Evolutionary conservation across 1,284 basidiomycete genomes (phyloP).

Genomic region (Exobasidium rhododendri): DNA sequence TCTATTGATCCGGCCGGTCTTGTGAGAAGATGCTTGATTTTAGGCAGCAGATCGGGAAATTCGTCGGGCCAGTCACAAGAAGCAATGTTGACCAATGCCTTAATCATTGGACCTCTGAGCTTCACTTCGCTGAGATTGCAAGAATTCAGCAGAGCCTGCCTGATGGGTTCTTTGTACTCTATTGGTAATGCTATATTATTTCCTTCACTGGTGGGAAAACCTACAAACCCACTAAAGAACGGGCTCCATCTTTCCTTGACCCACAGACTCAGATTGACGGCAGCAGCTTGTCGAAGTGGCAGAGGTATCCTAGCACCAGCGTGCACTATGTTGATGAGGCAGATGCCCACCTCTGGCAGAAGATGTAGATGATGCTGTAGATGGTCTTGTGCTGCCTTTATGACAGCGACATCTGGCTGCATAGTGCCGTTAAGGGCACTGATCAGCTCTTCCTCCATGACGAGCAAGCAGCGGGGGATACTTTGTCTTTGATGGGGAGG

Average conservation of each 20-base stretch:
- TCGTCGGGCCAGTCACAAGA: constrained; percentile 51
- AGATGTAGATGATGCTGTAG: constrained; percentile 26
- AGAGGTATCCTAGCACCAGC: constrained; percentile 5
- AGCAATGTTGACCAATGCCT: constrained; percentile 40
- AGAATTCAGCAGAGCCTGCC: constrained; percentile 30
- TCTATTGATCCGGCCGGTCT: constrained; percentile 14
- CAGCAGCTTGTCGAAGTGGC: constrained; percentile 40
- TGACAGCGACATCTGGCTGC: constrained; percentile 23
- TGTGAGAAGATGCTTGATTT: constrained; percentile 31
- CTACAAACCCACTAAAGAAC: constrained; percentile 38
- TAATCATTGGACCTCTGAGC: constrained; percentile 40
- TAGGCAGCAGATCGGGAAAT: constrained; percentile 43
- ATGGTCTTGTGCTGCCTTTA: constrained; percentile 29
- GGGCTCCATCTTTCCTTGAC: constrained; percentile 47
- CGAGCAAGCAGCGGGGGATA: no score
- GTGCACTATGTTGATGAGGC: constrained; percentile 28
- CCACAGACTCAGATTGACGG: constrained; percentile 40
- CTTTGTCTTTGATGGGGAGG: no score
- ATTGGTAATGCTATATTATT: constrained; percentile 17
- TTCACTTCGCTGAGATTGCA: constrained; percentile 36
- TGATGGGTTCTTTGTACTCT: constrained; percentile 36
- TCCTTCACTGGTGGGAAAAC: constrained; percentile 22
- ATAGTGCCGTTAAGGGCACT: constrained; percentile 32
- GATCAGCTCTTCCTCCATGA: constrained; percentile 32
- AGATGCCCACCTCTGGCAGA: constrained; percentile 25